These are phyloP conservation scores for Galerina sulciceps DNA, from an alignment of 768 basidiomycete genomes.

Conservation along the genomic window DNA sequence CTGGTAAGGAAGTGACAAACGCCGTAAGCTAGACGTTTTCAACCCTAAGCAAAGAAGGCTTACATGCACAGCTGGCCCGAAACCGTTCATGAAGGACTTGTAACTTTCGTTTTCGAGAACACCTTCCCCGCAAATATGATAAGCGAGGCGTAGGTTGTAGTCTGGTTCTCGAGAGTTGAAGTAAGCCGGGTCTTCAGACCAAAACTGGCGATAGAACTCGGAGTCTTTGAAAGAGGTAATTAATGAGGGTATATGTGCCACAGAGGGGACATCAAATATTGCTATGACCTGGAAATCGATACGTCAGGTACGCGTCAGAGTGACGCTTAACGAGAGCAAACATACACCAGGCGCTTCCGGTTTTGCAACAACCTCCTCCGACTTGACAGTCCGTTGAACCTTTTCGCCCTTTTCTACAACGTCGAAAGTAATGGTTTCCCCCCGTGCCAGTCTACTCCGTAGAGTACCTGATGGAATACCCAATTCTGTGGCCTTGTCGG, in stretches of 20 bases:
- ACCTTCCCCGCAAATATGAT: slow-evolving; percentile 72
- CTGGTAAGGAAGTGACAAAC: slow-evolving; percentile 37
- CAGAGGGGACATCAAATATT: slow-evolving; percentile 73
- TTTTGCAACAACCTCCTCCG: slow-evolving; percentile 65
- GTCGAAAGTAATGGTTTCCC: slow-evolving; percentile 62
- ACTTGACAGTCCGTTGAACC: slow-evolving; percentile 52
- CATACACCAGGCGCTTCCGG: slow-evolving; percentile 45
- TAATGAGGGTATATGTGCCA: slow-evolving; percentile 57
- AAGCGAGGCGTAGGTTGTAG: slow-evolving; percentile 50
- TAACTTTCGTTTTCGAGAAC: slow-evolving; percentile 77
- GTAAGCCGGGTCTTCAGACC: slow-evolving; percentile 43
- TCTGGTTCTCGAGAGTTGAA: slow-evolving; percentile 38
- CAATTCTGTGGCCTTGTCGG: slow-evolving; percentile 59
- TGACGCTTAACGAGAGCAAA: background rate
- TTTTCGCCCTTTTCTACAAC: slow-evolving; percentile 47
- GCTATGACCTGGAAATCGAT: slow-evolving; percentile 52
- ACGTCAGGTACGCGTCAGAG: background rate
- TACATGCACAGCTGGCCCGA: slow-evolving; percentile 66
- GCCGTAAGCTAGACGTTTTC: background rate
- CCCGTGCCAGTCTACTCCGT: slow-evolving; percentile 64
- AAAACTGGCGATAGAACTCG: slow-evolving; percentile 52
- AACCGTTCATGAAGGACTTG: slow-evolving; percentile 70
- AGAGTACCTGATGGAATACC: slow-evolving; percentile 60
- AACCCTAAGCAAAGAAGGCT: background rate
- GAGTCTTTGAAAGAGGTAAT: slow-evolving; percentile 49